Conservation (phyloP, 73 alveolate species). For the Paramecium biaurelia region DNA sequence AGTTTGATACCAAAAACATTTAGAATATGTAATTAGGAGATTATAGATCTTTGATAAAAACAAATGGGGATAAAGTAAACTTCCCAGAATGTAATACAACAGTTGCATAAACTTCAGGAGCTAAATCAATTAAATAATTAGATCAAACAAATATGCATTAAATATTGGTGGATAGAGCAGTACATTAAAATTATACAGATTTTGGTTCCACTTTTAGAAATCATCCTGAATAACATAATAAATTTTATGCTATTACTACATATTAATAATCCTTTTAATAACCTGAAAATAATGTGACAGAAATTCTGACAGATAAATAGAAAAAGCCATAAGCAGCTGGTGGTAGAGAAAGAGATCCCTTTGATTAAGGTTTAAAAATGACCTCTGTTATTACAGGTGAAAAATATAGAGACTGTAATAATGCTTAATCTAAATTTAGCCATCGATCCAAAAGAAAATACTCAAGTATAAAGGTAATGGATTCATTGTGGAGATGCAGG, state of each 20-base stretch:
- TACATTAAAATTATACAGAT: slow-evolving; percentile 22
- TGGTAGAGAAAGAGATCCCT: slow-evolving; percentile 39
- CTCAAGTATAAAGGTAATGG: slow-evolving; percentile 18
- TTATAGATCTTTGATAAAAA: slow-evolving; percentile 22
- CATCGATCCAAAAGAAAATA: slow-evolving; percentile 41
- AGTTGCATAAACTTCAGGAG: slow-evolving; percentile 50
- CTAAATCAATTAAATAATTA: slow-evolving; percentile 13
- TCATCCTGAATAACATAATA: slow-evolving; percentile 51
- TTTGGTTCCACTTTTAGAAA: slow-evolving; percentile 29
- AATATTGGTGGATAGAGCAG: slow-evolving; percentile 36
- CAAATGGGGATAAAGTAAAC: background rate
- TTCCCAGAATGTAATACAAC: slow-evolving; percentile 52
- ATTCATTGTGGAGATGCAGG: slow-evolving; percentile 34
- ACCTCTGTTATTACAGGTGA: slow-evolving; percentile 41
- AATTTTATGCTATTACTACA: slow-evolving; percentile 49
- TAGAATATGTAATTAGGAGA: slow-evolving; percentile 19
- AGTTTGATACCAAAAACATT: slow-evolving; percentile 17
- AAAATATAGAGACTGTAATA: slow-evolving; percentile 4
- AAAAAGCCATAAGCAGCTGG: background rate
- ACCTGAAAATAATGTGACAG: slow-evolving; percentile 8
- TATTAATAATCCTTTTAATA: slow-evolving; percentile 28
- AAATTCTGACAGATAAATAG: background rate
- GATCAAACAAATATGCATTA: slow-evolving; percentile 45
- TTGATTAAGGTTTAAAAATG: slow-evolving; percentile 35
- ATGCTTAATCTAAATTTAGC: background rate